Conservation (phyloP, 352 stramenopile species). For the Phytophthora ramorum region DNA sequence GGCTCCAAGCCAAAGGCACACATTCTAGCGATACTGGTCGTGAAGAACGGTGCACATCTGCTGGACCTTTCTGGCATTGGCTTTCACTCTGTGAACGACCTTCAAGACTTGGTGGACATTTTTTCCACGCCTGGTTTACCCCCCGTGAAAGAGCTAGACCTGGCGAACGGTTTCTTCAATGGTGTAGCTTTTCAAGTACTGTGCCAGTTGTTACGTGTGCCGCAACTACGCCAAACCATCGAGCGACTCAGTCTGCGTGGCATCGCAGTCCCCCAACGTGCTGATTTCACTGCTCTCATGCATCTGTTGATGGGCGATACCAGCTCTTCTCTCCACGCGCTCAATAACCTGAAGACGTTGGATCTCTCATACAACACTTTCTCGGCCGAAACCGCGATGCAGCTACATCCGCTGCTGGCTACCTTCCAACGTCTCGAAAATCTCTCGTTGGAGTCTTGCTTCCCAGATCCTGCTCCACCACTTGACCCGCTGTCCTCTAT, state of each 20-base stretch:
- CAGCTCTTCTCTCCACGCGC: constrained; percentile 20
- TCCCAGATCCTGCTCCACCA: constrained; percentile 25
- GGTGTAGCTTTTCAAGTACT: constrained; percentile 54
- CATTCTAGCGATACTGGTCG: constrained; percentile 46
- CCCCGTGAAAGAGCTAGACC: constrained; percentile 52
- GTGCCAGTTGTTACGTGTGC: constrained; percentile 49
- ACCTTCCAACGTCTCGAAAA: constrained; percentile 44
- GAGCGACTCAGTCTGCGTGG: constrained; percentile 52
- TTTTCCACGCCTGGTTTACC: constrained; percentile 37
- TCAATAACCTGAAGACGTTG: constrained; percentile 51
- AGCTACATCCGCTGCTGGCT: constrained; percentile 47
- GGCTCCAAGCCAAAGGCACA: constrained; percentile 45
- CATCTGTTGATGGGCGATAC: constrained; percentile 32
- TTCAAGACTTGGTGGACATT: constrained; percentile 59
- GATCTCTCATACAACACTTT: constrained; percentile 82
- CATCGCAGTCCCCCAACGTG: constrained; percentile 53
- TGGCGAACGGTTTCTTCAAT: constrained; percentile 77
- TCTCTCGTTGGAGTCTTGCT: constrained; percentile 69
- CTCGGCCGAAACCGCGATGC: constrained; percentile 40
- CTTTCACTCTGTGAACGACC: constrained; percentile 60
- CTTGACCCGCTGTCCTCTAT: background rate
- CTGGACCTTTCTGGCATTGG: constrained; percentile 60
- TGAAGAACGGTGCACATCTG: constrained; percentile 46
- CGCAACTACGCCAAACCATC: constrained; percentile 40
- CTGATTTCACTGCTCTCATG: constrained; percentile 55